Conservation (phyloP, 2,329 filamentous ascomycete genomes). For the Epichloe uncinata region DNA sequence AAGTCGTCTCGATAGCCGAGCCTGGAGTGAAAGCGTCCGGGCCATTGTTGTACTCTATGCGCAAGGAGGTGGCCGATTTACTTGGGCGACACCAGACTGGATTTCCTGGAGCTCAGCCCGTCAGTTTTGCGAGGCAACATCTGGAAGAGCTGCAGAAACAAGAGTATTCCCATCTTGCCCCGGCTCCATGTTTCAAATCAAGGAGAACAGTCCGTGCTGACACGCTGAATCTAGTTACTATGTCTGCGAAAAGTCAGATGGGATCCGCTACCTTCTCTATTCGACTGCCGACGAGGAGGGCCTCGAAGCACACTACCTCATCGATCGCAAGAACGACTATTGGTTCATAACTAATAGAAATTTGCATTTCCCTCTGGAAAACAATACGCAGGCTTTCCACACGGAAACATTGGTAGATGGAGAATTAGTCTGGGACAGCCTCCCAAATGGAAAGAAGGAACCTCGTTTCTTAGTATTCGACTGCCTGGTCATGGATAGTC, state of each 20-base stretch:
- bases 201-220: constrained; percentile 4
- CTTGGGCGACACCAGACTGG: constrained; percentile 53
- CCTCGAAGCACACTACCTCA: constrained; percentile 70
- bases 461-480: constrained; percentile 89
- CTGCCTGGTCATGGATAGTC: constrained; percentile 68
- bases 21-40: constrained; percentile 53
- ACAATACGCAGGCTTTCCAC: constrained; percentile 57
- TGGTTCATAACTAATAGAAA: constrained; percentile 60
- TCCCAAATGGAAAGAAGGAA: constrained; percentile 51
- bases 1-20: constrained; percentile 38
- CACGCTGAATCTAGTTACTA: constrained; percentile 55
- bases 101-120: constrained; percentile 89
- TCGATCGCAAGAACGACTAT: constrained; percentile 97
- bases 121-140: constrained; percentile 77
- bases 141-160: constrained; percentile 63
- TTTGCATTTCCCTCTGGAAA: constrained; percentile 68
- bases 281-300: constrained; percentile 52
- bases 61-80: constrained; percentile 59
- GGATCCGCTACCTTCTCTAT: constrained; percentile 90
- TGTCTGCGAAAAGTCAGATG: constrained; percentile 96
- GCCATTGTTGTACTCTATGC: constrained; percentile 48
- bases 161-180: constrained; percentile 41
- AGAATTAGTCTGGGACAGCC: constrained; percentile 79
- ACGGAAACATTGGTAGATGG: constrained; percentile 76
- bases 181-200: constrained; percentile 4